Conservation (phyloP, 208 protist genomes). For the Vickermania spadyakhi region DNA sequence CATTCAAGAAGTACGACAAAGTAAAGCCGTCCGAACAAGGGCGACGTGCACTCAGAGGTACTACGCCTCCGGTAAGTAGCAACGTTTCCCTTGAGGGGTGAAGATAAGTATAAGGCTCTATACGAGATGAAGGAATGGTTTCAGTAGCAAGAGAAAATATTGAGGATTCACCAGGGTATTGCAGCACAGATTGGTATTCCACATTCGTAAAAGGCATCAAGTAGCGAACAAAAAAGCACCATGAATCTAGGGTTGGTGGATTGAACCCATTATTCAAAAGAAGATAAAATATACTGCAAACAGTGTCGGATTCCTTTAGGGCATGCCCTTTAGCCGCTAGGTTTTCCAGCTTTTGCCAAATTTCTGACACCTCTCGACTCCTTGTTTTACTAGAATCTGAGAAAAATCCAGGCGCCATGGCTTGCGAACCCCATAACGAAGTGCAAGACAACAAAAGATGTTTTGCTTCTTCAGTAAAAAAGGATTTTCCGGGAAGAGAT, state of each 20-base stretch:
- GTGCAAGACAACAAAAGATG: too few species aligned
- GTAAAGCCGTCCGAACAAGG: slow-evolving; percentile 34
- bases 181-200: slow-evolving; percentile 41
- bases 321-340: slow-evolving; percentile 23
- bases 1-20: too few species aligned
- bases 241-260: slow-evolving; percentile 15
- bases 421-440: too few species aligned
- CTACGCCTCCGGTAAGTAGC: slow-evolving; percentile 64
- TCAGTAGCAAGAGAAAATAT: too few species aligned
- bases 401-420: too few species aligned
- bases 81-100: slow-evolving; percentile 58
- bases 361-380: too few species aligned
- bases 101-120: background rate
- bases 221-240: slow-evolving; percentile 32
- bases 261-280: slow-evolving; percentile 21
- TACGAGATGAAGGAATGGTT: too few species aligned
- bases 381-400: too few species aligned
- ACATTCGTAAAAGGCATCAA: slow-evolving; percentile 46
- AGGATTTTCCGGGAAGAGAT: too few species aligned
- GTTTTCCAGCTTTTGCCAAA: slow-evolving; percentile 39
- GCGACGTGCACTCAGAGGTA: slow-evolving; percentile 66
- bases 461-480: too few species aligned
- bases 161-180: slow-evolving; percentile 38
- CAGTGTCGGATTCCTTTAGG: slow-evolving; percentile 61
- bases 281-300: slow-evolving; percentile 28